phyloP scores from a whole-genome alignment of 768 basidiomycete species.

The Leccinum subtestaceum region DNA sequence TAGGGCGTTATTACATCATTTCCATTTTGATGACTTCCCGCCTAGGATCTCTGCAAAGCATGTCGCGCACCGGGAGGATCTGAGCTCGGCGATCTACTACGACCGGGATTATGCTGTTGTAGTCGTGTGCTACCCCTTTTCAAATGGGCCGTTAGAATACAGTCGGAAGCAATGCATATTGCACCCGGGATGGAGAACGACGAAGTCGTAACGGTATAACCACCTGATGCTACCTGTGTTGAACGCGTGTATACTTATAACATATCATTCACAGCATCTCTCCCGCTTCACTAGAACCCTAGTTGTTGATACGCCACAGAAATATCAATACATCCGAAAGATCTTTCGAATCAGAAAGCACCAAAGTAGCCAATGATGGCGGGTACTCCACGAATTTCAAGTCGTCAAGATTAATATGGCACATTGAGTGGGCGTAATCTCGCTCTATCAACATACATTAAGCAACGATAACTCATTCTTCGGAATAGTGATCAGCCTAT shows the following conservation, averaged over 20 bases:
- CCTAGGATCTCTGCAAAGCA: not conserved
- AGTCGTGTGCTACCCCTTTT: not conserved
- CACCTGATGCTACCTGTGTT: not conserved
- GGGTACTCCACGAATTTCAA: not conserved
- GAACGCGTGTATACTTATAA: constrained; percentile 1
- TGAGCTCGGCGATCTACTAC: constrained; percentile 1
- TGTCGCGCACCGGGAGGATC: not conserved
- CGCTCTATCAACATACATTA: constrained; percentile 4
- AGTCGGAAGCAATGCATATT: constrained; percentile 8
- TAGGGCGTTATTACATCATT: not conserved
- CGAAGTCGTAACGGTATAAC: not conserved
- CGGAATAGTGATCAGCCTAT: not conserved
- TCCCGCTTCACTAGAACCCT: not conserved
- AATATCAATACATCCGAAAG: constrained; percentile 12
- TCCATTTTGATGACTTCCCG: not conserved
- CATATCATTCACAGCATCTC: not conserved
- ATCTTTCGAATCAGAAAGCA: not conserved
- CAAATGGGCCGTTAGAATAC: not conserved
- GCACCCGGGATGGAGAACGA: constrained; percentile 3
- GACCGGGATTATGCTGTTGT: not conserved
- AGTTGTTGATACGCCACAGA: not conserved
- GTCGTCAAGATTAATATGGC: not conserved
- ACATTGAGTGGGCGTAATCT: constrained; percentile 11
- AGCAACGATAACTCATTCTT: constrained; percentile 2
- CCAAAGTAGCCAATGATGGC: not conserved